phyloP scores from a whole-genome alignment of 2,329 filamentous ascomycete genomes.

The Phialophora tarda region DNA sequence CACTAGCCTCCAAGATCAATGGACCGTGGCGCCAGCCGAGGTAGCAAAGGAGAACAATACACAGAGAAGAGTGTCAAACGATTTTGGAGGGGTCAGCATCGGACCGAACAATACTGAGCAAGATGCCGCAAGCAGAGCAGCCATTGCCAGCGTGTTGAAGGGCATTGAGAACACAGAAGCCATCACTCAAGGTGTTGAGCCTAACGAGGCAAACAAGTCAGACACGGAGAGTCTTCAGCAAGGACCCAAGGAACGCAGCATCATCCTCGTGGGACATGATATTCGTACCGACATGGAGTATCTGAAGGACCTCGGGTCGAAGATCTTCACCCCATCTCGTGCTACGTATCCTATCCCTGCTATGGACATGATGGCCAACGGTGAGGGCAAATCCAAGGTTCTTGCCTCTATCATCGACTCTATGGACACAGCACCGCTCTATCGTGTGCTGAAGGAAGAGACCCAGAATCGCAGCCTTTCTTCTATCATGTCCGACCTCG shows the following conservation, averaged over 20 bases:
- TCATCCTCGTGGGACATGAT: conserved; percentile 83
- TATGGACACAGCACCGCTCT: conserved; percentile 75
- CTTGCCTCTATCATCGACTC: conserved; percentile 65
- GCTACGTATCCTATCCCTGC: conserved; percentile 45
- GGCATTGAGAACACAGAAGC: conserved; percentile 20
- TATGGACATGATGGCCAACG: conserved; percentile 29
- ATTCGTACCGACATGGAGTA: conserved; percentile 70
- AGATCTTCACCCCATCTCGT: conserved; percentile 45
- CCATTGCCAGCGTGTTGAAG: conserved; percentile 26
- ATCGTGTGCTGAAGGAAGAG: conserved; percentile 62
- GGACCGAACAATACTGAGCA: conserved; percentile 27
- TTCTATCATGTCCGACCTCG: conserved; percentile 67
- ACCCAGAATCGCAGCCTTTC: conserved; percentile 61
- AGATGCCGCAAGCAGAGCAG: conserved; percentile 26
- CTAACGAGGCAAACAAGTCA: neutral
- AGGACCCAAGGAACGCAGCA: conserved; percentile 55
- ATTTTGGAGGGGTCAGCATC: conserved; percentile 21
- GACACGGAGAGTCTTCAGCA: conserved; percentile 19
- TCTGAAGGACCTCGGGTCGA: conserved; percentile 68
- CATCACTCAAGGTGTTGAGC: conserved; percentile 12
- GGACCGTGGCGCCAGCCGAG: conserved; percentile 15
- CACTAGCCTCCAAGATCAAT: conserved; percentile 25
- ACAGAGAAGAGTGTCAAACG: neutral
- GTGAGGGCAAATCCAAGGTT: conserved; percentile 15
- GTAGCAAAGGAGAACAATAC: neutral